These are phyloP conservation scores for Linaria vulgaris DNA, from an alignment of 257 asterid genomes.

Conservation along the genomic window DNA sequence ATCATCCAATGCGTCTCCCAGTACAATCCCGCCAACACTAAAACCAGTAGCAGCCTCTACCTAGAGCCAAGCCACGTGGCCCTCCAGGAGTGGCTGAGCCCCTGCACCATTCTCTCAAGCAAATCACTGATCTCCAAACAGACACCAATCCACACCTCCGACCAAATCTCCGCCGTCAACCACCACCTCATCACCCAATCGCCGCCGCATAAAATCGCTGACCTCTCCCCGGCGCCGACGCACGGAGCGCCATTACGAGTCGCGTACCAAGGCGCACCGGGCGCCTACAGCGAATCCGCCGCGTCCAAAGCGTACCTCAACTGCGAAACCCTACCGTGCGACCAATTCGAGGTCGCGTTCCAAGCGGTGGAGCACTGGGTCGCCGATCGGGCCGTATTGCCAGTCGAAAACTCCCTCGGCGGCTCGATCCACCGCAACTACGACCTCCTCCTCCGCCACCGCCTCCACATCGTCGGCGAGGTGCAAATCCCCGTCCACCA, in stretches of 20 bases:
- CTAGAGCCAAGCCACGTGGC: conserved; percentile 29
- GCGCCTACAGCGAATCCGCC: conserved; percentile 91
- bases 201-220: conserved; percentile 61
- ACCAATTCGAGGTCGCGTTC: conserved; percentile 87
- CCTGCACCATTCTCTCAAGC: conserved; percentile 74
- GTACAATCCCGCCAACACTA: conserved; percentile 34
- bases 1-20: conserved; percentile 33
- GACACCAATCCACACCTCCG: not conserved
- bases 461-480: conserved; percentile 93
- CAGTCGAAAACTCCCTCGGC: conserved; percentile 88
- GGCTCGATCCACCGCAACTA: conserved; percentile 92
- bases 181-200: conserved; percentile 14
- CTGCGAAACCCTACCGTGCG: conserved; percentile 87
- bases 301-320: conserved; percentile 82
- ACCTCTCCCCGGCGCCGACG: conserved; percentile 83
- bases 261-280: conserved; percentile 91
- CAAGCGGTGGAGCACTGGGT: conserved; percentile 91
- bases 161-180: not conserved
- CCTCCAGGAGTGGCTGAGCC: conserved; percentile 80
- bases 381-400: conserved; percentile 85
- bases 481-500: conserved; percentile 90
- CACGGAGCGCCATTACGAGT: conserved; percentile 81
- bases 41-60: conserved; percentile 13
- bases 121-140: conserved; percentile 34
- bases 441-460: conserved; percentile 95